Evolutionary conservation across 805 yeast species (phyloP), one percentile per base, ranked within the genome.

Genomic region (Lachancea waltii): DNA sequence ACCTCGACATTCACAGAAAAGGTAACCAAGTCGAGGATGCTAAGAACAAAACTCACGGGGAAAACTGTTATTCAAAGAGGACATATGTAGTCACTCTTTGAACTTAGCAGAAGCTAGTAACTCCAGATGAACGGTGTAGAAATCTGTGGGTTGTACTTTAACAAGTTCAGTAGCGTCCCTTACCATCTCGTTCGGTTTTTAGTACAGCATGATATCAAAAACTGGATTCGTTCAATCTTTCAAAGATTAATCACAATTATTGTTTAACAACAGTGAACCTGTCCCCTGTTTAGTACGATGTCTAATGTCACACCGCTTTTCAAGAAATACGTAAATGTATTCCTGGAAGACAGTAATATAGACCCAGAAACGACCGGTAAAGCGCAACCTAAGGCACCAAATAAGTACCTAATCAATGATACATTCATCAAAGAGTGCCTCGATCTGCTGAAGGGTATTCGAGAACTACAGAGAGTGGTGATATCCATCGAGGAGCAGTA

Each of bases 381-480:
- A 24, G 17, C 14, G 18, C 10, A 14, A 13, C 14, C 23, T 20
- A 15, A 35, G 15, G 29, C 38, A 15, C 7, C 24, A 11, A 22
- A 25, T 25, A 26, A 41, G 33, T 38, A 26, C 15, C 11, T 27
- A n/a, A 33, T 53, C 7, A 42, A 49, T 27, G 65, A 61, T 36
- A 43, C 59, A 1, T 61, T 60, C 37, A 42, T 56, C 1, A 46
- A 46, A 15, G 65, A 61, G 37, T 55, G 64, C 30, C 28, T 38
- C 11, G 53, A 48, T 6, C 43, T 61, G n/a, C 40, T 54, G 38
- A 41, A 43, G 15, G 62, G 54, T 25, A 41, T 64, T 3, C 34
- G 33, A 9, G 65, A 61, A 30, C 48, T 65, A 16, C 46, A 48
- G 16, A 46, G 43, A 13, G 54, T 63, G 2, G 33, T 65, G 1